These are phyloP conservation scores for Avicennia marina DNA, from an alignment of 257 asterid species.

Conservation along the genomic window DNA sequence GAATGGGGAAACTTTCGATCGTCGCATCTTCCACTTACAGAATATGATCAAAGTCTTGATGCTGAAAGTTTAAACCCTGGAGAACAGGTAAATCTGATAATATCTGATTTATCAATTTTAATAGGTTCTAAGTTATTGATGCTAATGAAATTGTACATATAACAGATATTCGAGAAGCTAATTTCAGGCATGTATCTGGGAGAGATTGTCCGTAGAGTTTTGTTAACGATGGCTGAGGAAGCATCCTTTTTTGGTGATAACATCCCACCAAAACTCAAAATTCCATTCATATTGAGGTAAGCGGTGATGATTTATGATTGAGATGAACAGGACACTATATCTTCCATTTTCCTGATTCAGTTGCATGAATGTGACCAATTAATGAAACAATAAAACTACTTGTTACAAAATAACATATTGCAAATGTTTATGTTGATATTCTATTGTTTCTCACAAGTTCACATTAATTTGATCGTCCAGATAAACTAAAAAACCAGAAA, in stretches of 20 bases:
- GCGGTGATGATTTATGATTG: neutral
- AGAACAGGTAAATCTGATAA: slow-evolving; percentile 56
- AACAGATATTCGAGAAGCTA: slow-evolving; percentile 78
- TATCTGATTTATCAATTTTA: neutral
- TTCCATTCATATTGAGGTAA: slow-evolving; percentile 78
- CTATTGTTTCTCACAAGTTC: too few species aligned
- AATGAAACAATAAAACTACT: too few species aligned
- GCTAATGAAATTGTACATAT: neutral
- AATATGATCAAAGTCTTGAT: slow-evolving; percentile 71
- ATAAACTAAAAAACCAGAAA: too few species aligned
- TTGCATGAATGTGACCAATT: too few species aligned
- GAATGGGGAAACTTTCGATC: slow-evolving; percentile 96
- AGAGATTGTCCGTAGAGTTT: slow-evolving; percentile 82
- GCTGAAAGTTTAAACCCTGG: slow-evolving; percentile 88
- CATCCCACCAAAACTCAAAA: slow-evolving; percentile 60
- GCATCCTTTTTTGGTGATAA: slow-evolving; percentile 69
- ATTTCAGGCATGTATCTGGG: slow-evolving; percentile 97
- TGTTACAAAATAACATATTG: too few species aligned
- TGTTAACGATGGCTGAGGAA: slow-evolving; percentile 79
- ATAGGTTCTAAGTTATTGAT: neutral
- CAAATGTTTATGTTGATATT: too few species aligned
- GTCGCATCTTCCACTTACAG: slow-evolving; percentile 82
- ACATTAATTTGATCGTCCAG: too few species aligned
- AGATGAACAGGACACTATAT: neutral
- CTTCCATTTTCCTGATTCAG: neutral